Evolutionary conservation across 768 basidiomycete species (phyloP).

Genomic region (Termitomyces sp.): DNA sequence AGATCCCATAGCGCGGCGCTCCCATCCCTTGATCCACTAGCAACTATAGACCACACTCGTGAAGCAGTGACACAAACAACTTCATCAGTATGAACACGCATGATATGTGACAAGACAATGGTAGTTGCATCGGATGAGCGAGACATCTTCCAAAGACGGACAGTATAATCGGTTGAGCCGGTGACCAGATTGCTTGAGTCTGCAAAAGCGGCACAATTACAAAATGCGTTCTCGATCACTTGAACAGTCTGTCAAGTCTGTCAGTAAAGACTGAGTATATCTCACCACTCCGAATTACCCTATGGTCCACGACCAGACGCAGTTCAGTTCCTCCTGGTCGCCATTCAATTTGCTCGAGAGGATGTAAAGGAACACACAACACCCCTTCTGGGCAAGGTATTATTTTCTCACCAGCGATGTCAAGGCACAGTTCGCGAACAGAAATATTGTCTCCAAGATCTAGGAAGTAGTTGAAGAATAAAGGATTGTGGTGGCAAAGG

Average conservation of each 20-base stretch:
- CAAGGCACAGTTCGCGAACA: conserved; percentile 48
- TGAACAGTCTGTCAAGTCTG: conserved; percentile 50
- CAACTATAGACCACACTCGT: conserved; percentile 72
- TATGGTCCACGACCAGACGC: conserved; percentile 56
- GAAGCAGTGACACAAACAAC: conserved; percentile 69
- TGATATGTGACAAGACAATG: conserved; percentile 57
- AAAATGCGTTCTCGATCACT: conserved; percentile 68
- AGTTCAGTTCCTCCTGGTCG: conserved; percentile 46
- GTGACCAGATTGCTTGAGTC: conserved; percentile 71
- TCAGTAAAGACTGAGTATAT: background rate
- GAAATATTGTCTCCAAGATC: conserved; percentile 43
- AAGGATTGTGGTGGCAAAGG: background rate
- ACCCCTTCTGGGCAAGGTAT: conserved; percentile 57
- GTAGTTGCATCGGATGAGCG: conserved; percentile 24
- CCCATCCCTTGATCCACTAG: conserved; percentile 84
- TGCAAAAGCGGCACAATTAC: conserved; percentile 73
- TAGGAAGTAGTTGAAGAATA: conserved; percentile 14
- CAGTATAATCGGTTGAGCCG: conserved; percentile 72
- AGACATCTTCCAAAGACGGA: conserved; percentile 75
- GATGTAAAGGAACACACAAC: conserved; percentile 49
- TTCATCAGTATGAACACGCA: conserved; percentile 73
- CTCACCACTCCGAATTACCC: conserved; percentile 28
- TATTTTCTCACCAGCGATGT: conserved; percentile 52
- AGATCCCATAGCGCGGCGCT: conserved; percentile 88
- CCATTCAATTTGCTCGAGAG: conserved; percentile 74